A percentile compares a stretch with the other conserved stretches of the same genome.
Conservation (phyloP, 805 yeast genomes). For the Cyberlindnera bimundalis region DNA sequence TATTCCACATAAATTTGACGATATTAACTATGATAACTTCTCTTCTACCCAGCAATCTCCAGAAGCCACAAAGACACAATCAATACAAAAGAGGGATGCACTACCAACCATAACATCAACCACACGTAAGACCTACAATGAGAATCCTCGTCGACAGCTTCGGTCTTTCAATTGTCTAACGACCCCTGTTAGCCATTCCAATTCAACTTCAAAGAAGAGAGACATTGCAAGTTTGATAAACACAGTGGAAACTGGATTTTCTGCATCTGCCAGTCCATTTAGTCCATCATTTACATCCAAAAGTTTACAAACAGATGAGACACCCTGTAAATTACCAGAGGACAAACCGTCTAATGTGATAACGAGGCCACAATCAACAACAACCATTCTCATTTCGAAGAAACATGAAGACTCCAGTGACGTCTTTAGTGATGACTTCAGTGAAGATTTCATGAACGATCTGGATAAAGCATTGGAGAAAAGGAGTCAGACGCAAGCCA, state of each 20-base stretch:
- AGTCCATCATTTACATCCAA: constrained; percentile 5
- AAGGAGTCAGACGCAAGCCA: constrained; percentile 1
- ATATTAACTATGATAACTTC: constrained; percentile 23
- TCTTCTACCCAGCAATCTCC: constrained; percentile 21
- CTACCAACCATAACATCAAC: constrained; percentile 12
- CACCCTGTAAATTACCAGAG: constrained; percentile 17
- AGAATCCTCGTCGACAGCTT: constrained; percentile 8
- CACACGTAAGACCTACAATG: background rate
- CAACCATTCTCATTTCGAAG: no score
- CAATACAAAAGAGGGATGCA: constrained; percentile 11
- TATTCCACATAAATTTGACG: constrained; percentile 18
- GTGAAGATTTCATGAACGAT: constrained; percentile 25
- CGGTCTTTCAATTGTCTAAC: constrained; percentile 8
- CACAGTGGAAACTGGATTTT: constrained; percentile 14
- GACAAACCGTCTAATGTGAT: no score
- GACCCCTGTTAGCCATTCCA: constrained; percentile 11
- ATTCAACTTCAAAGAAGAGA: constrained; percentile 8
- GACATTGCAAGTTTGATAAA: constrained; percentile 22
- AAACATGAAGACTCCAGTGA: constrained; percentile 23
- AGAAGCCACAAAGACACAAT: constrained; percentile 4
- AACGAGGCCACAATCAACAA: no score
- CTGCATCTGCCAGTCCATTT: constrained; percentile 7
- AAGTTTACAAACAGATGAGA: constrained; percentile 5
- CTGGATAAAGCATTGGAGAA: constrained; percentile 10
- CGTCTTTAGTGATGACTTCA: constrained; percentile 24